These are phyloP conservation scores for Euclidium syriacum DNA, from an alignment of 345 rosid genomes.

Conservation along the genomic window DNA sequence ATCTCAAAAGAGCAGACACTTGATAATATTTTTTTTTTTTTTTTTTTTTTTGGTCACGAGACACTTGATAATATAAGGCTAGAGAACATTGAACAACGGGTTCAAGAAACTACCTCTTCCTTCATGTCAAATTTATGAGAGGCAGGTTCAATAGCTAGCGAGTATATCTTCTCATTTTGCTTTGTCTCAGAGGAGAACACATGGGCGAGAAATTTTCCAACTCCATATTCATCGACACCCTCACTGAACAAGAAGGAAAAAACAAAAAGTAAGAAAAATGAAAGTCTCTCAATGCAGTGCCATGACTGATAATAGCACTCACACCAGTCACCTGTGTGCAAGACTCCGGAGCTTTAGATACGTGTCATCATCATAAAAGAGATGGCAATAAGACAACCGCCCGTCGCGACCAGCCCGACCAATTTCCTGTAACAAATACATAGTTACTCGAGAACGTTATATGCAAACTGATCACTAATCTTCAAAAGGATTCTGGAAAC, in stretches of 20 bases:
- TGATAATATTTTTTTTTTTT: too few species aligned
- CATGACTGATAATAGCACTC: slow-evolving; percentile 5
- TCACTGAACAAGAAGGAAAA: slow-evolving; percentile 50
- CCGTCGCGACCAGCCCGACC: slow-evolving; percentile 99
- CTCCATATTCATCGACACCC: slow-evolving; percentile 88
- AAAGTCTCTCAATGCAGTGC: slow-evolving; percentile 3
- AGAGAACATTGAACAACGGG: slow-evolving; percentile 8
- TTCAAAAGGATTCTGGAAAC: not conserved
- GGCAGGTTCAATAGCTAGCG: slow-evolving; percentile 70
- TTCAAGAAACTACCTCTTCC: slow-evolving; percentile 63
- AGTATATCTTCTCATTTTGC: slow-evolving; percentile 45
- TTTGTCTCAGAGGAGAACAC: slow-evolving; percentile 48
- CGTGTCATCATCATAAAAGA: slow-evolving; percentile 65
- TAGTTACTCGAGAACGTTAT: slow-evolving; percentile 19
- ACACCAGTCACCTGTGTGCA: slow-evolving; percentile 57
- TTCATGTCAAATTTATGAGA: slow-evolving; percentile 80
- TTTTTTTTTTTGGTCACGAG: too few species aligned
- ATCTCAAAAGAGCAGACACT: slow-evolving; percentile 6
- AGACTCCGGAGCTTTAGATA: slow-evolving; percentile 92
- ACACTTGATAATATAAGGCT: not conserved
- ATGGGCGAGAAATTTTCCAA: slow-evolving; percentile 73
- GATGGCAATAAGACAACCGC: slow-evolving; percentile 77
- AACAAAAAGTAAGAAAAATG: not conserved
- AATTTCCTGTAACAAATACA: slow-evolving; percentile 50
- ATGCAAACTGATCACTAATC: slow-evolving; percentile 10